Evolutionary conservation across 306 rosid species (phyloP).

Genomic region (Echinosophora koreensis): DNA sequence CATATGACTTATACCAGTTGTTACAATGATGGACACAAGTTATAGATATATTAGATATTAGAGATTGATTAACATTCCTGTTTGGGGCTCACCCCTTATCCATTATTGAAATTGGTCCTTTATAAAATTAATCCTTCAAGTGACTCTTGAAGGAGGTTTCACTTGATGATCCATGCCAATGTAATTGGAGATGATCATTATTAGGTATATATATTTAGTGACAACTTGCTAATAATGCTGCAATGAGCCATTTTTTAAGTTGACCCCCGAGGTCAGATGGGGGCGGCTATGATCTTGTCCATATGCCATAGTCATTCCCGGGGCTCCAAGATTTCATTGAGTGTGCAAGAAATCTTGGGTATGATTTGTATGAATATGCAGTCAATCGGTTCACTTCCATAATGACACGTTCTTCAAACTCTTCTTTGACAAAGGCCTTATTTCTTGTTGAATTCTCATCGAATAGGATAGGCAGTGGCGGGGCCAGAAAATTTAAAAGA

Average conservation of each 20-base stretch:
- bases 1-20: slow-evolving; percentile 32
- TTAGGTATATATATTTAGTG: slow-evolving; percentile 25
- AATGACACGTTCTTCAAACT: background rate
- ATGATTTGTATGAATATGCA: background rate
- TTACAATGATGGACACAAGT: slow-evolving; percentile 14
- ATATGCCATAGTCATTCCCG: background rate
- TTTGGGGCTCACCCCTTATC: background rate
- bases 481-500: too few species aligned
- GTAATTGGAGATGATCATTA: slow-evolving; percentile 3
- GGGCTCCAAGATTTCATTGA: background rate
- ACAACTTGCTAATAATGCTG: slow-evolving; percentile 7
- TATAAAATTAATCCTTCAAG: background rate
- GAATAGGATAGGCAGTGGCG: too few species aligned
- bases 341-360: background rate
- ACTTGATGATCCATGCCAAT: background rate
- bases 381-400: background rate
- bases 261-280: background rate
- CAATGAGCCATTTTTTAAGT: background rate
- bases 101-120: slow-evolving; percentile 5
- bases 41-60: slow-evolving; percentile 7
- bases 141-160: background rate
- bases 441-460: background rate
- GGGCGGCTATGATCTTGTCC: background rate
- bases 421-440: background rate
- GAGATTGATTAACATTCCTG: background rate